Evolutionary conservation across 108 stramenopile species (phyloP).

Genomic region (Skeletonema menzelii): DNA sequence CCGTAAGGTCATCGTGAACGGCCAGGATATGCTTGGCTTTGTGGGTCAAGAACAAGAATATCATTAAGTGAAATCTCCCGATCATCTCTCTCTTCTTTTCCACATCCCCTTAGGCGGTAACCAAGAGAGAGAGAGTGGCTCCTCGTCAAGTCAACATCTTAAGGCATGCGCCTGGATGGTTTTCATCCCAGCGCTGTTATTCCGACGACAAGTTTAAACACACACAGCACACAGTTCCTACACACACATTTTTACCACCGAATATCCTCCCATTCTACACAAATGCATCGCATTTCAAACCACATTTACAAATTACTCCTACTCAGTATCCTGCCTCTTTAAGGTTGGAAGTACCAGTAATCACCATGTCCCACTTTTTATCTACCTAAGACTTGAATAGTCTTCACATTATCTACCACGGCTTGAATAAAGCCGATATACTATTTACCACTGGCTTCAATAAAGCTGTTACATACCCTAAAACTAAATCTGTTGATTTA

Average conservation of each 20-base stretch:
- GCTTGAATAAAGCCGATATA: not conserved
- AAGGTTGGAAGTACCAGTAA: too few species aligned
- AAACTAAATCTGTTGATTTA: not conserved
- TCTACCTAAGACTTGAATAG: too few species aligned
- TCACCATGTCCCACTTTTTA: too few species aligned
- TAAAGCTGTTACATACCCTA: not conserved
- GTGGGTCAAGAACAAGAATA: not conserved
- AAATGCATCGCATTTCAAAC: not conserved
- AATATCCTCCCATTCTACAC: not conserved
- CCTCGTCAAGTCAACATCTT: not conserved
- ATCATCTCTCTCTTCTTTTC: not conserved
- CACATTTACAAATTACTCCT: not conserved
- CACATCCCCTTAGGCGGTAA: too few species aligned
- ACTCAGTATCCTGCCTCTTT: too few species aligned
- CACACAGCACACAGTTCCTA: not conserved
- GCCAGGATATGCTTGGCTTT: not conserved
- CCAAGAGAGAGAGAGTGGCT: not conserved
- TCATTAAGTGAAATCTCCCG: not conserved
- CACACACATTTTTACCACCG: not conserved
- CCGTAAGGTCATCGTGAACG: not conserved
- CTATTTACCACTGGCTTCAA: not conserved
- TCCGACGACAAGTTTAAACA: not conserved
- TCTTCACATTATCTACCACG: too few species aligned
- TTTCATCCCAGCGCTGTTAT: not conserved
- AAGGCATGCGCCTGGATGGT: not conserved